These are phyloP conservation scores for Saccharomycopsis selenospora DNA, from an alignment of 805 yeast species.

Conservation along the genomic window DNA sequence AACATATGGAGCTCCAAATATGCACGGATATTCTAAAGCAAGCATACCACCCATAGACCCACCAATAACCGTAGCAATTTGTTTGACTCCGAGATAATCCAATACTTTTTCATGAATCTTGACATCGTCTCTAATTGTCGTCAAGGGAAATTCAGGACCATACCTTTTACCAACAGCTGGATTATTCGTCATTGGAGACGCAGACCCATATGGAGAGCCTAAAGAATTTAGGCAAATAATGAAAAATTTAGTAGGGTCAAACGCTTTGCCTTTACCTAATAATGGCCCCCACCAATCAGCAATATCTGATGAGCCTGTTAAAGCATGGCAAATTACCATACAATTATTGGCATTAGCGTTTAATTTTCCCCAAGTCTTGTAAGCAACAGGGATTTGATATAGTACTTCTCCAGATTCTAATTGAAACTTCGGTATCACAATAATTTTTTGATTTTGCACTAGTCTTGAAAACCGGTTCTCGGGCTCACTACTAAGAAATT, in stretches of 20 bases:
- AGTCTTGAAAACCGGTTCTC: slow-evolving; percentile 63
- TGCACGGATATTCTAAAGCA: slow-evolving; percentile 70
- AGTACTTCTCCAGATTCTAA: slow-evolving; percentile 80
- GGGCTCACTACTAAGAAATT: slow-evolving; percentile 38
- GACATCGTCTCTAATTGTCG: slow-evolving; percentile 91
- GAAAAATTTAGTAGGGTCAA: slow-evolving; percentile 84
- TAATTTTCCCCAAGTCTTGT: slow-evolving; percentile 89
- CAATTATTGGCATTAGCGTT: slow-evolving; percentile 66
- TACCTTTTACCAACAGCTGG: slow-evolving; percentile 67
- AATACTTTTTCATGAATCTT: slow-evolving; percentile 67
- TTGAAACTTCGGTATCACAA: slow-evolving; percentile 63
- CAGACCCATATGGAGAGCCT: slow-evolving; percentile 95
- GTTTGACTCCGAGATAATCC: slow-evolving; percentile 71
- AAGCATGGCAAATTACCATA: slow-evolving; percentile 89
- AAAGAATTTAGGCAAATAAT: slow-evolving; percentile 85
- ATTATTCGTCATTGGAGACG: slow-evolving; percentile 82
- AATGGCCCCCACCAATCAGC: slow-evolving; percentile 99
- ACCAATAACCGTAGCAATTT: slow-evolving; percentile 81
- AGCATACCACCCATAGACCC: slow-evolving; percentile 99
- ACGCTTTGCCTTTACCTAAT: slow-evolving; percentile 76
- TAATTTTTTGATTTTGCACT: slow-evolving; percentile 71
- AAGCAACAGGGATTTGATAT: slow-evolving; percentile 79
- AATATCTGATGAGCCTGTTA: slow-evolving; percentile 93
- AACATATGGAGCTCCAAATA: slow-evolving; percentile 62
- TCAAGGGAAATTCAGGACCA: slow-evolving; percentile 93